phyloP scores from a whole-genome alignment of 495 filamentous ascomycete genomes.

The Apiosordaria backusii region DNA sequence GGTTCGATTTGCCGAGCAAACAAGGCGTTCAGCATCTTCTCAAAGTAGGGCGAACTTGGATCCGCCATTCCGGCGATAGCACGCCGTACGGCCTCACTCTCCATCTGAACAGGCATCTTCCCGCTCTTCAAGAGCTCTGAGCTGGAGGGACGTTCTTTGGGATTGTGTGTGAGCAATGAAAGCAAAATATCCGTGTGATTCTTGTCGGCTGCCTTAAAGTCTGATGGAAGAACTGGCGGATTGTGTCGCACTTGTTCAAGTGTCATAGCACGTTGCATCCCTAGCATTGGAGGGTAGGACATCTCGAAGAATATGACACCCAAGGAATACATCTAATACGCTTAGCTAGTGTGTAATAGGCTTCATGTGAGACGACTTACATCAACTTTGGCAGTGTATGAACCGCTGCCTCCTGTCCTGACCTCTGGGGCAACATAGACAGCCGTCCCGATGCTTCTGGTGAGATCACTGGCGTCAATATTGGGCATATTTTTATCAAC shows the following conservation, averaged over 20 bases:
- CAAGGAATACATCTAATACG: slow-evolving; percentile 83
- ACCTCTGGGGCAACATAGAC: slow-evolving; percentile 95
- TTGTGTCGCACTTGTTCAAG: slow-evolving; percentile 67
- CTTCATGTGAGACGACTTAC: slow-evolving; percentile 41
- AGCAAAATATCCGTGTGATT: slow-evolving; percentile 68
- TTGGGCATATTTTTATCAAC: slow-evolving; percentile 63
- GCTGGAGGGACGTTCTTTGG: slow-evolving; percentile 79
- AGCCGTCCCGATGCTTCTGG: slow-evolving; percentile 88
- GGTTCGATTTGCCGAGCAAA: slow-evolving; percentile 69
- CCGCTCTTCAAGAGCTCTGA: slow-evolving; percentile 81
- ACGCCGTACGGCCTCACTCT: slow-evolving; percentile 82
- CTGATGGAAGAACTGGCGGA: slow-evolving; percentile 62
- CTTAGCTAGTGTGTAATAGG: neutral
- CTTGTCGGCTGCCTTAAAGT: slow-evolving; percentile 74
- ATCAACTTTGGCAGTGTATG: slow-evolving; percentile 92
- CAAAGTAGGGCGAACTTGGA: slow-evolving; percentile 80
- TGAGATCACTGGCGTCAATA: slow-evolving; percentile 52
- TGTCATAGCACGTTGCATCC: slow-evolving; percentile 83
- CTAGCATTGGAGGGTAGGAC: slow-evolving; percentile 75
- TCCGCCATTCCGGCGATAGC: slow-evolving; percentile 78
- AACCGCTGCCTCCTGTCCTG: slow-evolving; percentile 62
- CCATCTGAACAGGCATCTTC: slow-evolving; percentile 82
- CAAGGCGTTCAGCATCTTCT: slow-evolving; percentile 78
- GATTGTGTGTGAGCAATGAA: slow-evolving; percentile 74
- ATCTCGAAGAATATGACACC: slow-evolving; percentile 99